Evolutionary conservation across 257 asterid species (phyloP), one percentile per base, ranked within the genome.

Genomic region (Solanum sitiens): DNA sequence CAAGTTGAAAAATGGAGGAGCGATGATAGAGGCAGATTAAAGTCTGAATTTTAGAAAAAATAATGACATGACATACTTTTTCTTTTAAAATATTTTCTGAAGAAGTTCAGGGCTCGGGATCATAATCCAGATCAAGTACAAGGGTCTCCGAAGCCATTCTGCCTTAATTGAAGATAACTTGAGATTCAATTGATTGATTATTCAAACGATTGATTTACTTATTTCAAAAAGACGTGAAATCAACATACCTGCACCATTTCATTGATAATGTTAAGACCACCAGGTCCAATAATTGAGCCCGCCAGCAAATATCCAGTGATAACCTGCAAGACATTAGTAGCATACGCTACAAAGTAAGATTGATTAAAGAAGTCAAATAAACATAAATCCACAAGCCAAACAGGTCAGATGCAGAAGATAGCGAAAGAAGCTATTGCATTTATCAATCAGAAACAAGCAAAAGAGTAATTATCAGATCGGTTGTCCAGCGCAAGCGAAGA

Each of bases 251-350:
- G 98, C 89, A 95, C 98, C 96, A 95, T 92, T 92, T 95, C 98
- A 89, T 96, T 94, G 87, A 95, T 96, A 90, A 95, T 88, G 89
- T 92, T 93, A 86, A 95, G 92, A 86, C 98, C 96, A 87, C 98
- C 98, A n/a, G 98, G 98, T 86, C 98, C 98, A 89, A 95, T 92
- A 86, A 92, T 68, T 91, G 98, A 94, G 89, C 98, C 98, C 53
- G 98, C 97, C 65, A 95, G 91, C 93, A 95, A 86, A 91, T 95
- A 94, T 85, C 98, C 98, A 80, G 98, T 94, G 88, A 95, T 92
- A 61, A 95, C 98, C 98, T 95, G 95, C 94, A 90, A 87, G 68
- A 86, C 70, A 20, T 82, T 32, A 82, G 45, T 18, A 82, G 86
- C 70, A 32, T 47, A 80, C 11, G 70, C 70, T 32, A 50, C 42